These are phyloP conservation scores for Ustilago curta DNA, from an alignment of 1,284 basidiomycete genomes.

Conservation along the genomic window DNA sequence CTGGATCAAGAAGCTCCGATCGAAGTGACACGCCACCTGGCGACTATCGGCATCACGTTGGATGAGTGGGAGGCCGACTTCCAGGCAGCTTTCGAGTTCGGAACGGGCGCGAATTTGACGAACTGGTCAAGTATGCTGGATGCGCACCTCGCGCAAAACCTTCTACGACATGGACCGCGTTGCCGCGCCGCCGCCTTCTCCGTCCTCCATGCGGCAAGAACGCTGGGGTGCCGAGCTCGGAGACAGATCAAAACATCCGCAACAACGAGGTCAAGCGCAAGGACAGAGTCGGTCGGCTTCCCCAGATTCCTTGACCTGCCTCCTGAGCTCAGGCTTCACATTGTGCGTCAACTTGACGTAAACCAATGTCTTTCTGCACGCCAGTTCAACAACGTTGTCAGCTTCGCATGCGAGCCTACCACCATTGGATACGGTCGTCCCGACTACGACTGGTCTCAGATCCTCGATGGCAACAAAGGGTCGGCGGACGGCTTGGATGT, in stretches of 20 bases:
- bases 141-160: not conserved
- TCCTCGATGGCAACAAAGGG: not conserved
- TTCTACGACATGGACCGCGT: not conserved
- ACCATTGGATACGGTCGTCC: constrained; percentile 37
- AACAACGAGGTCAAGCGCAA: not conserved
- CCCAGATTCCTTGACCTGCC: constrained; percentile 32
- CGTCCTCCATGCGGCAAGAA: constrained; percentile 24
- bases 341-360: constrained; percentile 31
- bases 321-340: constrained; percentile 31
- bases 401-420: constrained; percentile 39
- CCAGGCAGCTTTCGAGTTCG: constrained; percentile 22
- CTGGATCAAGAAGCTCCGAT: constrained; percentile 2
- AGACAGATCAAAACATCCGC: not conserved
- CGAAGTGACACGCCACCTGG: constrained; percentile 20
- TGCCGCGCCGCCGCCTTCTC: constrained; percentile 13
- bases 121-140: not conserved
- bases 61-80: constrained; percentile 37
- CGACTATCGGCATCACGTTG: constrained; percentile 8
- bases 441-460: constrained; percentile 23
- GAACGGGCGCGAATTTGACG: not conserved
- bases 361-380: constrained; percentile 3
- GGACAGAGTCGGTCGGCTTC: constrained; percentile 5
- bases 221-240: constrained; percentile 17
- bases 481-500: not conserved
- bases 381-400: constrained; percentile 39